Evolutionary conservation across 495 filamentous ascomycete species (phyloP), one percentile per base, ranked within the genome.

Genomic region (Thermothielavioides terrestris): DNA sequence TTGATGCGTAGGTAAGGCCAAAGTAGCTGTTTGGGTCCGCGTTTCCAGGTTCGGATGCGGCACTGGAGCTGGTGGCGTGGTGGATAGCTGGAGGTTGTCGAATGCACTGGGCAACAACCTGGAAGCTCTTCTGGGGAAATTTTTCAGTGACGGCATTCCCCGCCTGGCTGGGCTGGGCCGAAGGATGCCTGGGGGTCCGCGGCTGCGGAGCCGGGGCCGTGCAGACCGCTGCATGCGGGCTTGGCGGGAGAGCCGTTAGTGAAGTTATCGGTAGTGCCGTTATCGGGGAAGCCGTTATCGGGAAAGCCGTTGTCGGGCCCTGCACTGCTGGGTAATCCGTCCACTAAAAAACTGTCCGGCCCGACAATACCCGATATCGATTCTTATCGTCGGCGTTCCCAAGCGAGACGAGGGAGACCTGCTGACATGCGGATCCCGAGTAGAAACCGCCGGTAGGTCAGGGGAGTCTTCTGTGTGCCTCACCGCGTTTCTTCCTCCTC

Each of bases 301-400:
- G n/a, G n/a, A n/a, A n/a, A n/a, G n/a, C n/a, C n/a, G n/a, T n/a
- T n/a, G n/a, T n/a, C n/a, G n/a, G n/a, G n/a, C n/a, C n/a, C n/a
- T n/a, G n/a, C n/a, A n/a, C n/a, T n/a, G n/a, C n/a, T n/a, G n/a
- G n/a, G n/a, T n/a, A n/a, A n/a, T n/a, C n/a, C n/a, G n/a, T n/a
- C n/a, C n/a, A n/a, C n/a, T n/a, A n/a, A n/a, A n/a, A n/a, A n/a
- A n/a, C 8, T 2, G 37, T 12, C 21, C 53, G 57, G 53, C 48
- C 60, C 60, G 60, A 63, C 31, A 63, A 63, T 61, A 63, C 60
- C 60, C 60, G 60, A 59, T 51, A 46, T 46, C 32, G 41, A 11
- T 43, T 22, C 15, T 23, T 53, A 52, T 48, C 47, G n/a, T n/a
- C n/a, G n/a, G n/a, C n/a, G n/a, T n/a, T n/a, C n/a, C n/a, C n/a